phyloP scores from a whole-genome alignment of 352 stramenopile species.

The Globisporangium perplexum region DNA sequence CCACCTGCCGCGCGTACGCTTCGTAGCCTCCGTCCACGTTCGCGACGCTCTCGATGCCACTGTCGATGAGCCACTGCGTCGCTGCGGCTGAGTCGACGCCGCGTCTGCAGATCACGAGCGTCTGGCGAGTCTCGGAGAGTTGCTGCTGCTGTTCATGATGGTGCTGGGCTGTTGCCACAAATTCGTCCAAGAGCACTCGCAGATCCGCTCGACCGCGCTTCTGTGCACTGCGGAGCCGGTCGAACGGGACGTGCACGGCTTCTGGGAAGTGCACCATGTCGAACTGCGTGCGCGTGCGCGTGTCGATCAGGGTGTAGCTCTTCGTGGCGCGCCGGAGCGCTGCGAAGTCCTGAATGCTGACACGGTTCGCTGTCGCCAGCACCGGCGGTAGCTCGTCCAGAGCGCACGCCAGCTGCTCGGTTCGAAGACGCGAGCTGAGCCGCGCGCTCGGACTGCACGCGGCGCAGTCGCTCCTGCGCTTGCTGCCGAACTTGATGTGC shows the following conservation, averaged over 20 bases:
- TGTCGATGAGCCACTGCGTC: slow-evolving; percentile 46
- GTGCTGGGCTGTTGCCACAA: background rate
- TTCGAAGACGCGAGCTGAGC: background rate
- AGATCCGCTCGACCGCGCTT: slow-evolving; percentile 1
- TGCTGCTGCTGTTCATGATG: background rate
- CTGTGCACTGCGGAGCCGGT: slow-evolving; percentile 22
- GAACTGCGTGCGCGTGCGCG: slow-evolving; percentile 47
- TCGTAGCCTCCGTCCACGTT: slow-evolving; percentile 77
- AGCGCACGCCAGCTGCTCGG: background rate
- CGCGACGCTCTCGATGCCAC: slow-evolving; percentile 31
- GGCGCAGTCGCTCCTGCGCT: slow-evolving; percentile 26
- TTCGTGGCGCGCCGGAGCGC: slow-evolving; percentile 12
- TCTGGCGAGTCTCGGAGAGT: no score
- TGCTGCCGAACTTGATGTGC: slow-evolving; percentile 44
- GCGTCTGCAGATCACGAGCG: slow-evolving; percentile 76
- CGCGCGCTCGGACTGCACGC: slow-evolving; percentile 18
- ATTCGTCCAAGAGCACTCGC: background rate
- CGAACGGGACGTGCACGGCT: slow-evolving; percentile 58
- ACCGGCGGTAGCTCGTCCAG: background rate
- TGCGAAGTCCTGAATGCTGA: slow-evolving; percentile 36
- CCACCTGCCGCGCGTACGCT: slow-evolving; percentile 40
- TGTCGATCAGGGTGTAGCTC: slow-evolving; percentile 58
- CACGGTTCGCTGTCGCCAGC: slow-evolving; percentile 20
- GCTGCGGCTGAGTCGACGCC: slow-evolving; percentile 64
- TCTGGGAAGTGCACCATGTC: slow-evolving; percentile 74